phyloP scores from a whole-genome alignment of 306 rosid species.

The Datisca glomerata region DNA sequence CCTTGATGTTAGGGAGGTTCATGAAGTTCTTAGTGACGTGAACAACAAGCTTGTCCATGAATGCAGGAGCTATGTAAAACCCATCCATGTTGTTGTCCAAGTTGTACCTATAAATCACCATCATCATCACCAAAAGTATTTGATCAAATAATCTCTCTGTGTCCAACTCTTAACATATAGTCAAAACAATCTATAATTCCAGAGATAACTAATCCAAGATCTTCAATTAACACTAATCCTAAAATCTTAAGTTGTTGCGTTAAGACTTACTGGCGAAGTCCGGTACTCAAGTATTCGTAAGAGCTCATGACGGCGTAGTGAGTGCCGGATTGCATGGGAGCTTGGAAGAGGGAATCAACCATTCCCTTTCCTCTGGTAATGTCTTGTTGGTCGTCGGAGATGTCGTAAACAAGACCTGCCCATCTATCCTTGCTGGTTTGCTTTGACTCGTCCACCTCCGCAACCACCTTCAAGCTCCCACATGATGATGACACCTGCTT shows the following conservation, averaged over 20 bases:
- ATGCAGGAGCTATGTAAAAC: constrained; percentile 87
- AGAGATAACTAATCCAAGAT: too few relatives aligned
- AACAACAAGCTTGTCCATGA: constrained; percentile 97
- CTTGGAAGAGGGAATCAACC: constrained; percentile 87
- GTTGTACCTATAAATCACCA: constrained; percentile 38
- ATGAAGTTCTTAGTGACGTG: constrained; percentile 92
- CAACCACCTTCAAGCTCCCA: constrained; percentile 47
- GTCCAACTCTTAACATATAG: too few relatives aligned
- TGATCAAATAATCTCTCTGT: not conserved
- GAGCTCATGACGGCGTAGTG: constrained; percentile 79
- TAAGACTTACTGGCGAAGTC: constrained; percentile 46
- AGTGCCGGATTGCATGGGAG: constrained; percentile 47
- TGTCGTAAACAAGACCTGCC: constrained; percentile 57
- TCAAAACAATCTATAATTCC: too few relatives aligned
- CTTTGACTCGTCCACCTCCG: constrained; percentile 29
- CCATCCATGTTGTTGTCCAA: constrained; percentile 70
- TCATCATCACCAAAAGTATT: too few relatives aligned
- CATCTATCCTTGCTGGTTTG: constrained; percentile 62
- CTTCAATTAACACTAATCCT: too few relatives aligned
- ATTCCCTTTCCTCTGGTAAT: constrained; percentile 92
- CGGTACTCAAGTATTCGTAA: constrained; percentile 75
- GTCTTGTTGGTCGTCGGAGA: constrained; percentile 89
- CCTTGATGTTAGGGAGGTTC: constrained; percentile 92
- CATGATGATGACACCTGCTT: constrained; percentile 28
- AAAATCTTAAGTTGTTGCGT: too few relatives aligned